These are phyloP conservation scores for Zea mays DNA, from an alignment of 176 grass and related monocot species.

Conservation along the genomic window Zm-B73-REFERENCE-NAM-5.0 NC_050103.1:143054001-143054500, in stretches of 20 bases:
- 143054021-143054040: conserved; percentile 40
- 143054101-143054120: conserved; percentile 36
- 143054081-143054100: not conserved
- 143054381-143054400: conserved; percentile 19
- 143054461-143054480: conserved; percentile 32
- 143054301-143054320: not conserved
- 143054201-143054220: conserved; percentile 68
- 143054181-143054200: conserved; percentile 72
- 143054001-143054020: conserved; percentile 27
- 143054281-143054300: conserved; percentile 37
- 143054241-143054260: conserved; percentile 23
- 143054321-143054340: conserved; percentile 41
- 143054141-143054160: conserved; percentile 42
- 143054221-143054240: conserved; percentile 68
- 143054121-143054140: conserved; percentile 34
- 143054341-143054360: conserved; percentile 51
- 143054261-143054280: conserved; percentile 26
- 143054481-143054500: not conserved
- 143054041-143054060: conserved; percentile 16
- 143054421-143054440: conserved; percentile 10
- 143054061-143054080: conserved; percentile 27
- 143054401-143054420: not conserved
- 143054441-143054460: not conserved
- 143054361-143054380: conserved; percentile 11
- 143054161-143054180: conserved; percentile 93